Conservation (phyloP, 768 basidiomycete genomes). For the Chalciporus sphaerocephalus region DNA sequence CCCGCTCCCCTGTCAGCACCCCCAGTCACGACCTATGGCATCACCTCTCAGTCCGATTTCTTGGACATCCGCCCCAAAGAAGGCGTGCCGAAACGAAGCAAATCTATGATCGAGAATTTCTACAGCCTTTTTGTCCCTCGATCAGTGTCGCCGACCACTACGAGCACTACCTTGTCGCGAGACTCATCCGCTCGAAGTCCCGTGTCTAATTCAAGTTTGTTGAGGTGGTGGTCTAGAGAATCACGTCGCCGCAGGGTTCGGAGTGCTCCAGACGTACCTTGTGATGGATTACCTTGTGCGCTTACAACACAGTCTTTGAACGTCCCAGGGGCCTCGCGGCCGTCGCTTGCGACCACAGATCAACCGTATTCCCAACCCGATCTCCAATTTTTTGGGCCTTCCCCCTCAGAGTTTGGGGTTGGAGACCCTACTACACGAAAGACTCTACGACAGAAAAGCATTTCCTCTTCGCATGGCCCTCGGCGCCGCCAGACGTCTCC, state of each 20-base stretch:
- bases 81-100: constrained; percentile 39
- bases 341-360: constrained; percentile 12
- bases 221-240: constrained; percentile 49
- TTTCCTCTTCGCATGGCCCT: constrained; percentile 15
- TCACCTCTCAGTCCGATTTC: constrained; percentile 27
- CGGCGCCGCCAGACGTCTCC: constrained; percentile 23
- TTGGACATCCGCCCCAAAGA: constrained; percentile 20
- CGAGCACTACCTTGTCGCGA: constrained; percentile 30
- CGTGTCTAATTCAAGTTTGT: constrained; percentile 30
- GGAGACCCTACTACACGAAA: constrained; percentile 10
- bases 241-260: constrained; percentile 49
- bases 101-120: constrained; percentile 61
- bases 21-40: constrained; percentile 10
- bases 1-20: constrained; percentile 14
- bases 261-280: constrained; percentile 47
- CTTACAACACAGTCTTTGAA: constrained; percentile 26
- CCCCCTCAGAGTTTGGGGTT: constrained; percentile 24
- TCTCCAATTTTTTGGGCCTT: constrained; percentile 17
- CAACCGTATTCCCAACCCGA: constrained; percentile 32
- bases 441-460: constrained; percentile 10
- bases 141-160: constrained; percentile 37
- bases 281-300: constrained; percentile 24
- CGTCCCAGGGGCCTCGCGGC: constrained; percentile 9
- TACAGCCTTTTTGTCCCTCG: constrained; percentile 55
- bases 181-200: constrained; percentile 25